Conservation (phyloP, 2,329 filamentous ascomycete species). For the Falciphora oryzae region DNA sequence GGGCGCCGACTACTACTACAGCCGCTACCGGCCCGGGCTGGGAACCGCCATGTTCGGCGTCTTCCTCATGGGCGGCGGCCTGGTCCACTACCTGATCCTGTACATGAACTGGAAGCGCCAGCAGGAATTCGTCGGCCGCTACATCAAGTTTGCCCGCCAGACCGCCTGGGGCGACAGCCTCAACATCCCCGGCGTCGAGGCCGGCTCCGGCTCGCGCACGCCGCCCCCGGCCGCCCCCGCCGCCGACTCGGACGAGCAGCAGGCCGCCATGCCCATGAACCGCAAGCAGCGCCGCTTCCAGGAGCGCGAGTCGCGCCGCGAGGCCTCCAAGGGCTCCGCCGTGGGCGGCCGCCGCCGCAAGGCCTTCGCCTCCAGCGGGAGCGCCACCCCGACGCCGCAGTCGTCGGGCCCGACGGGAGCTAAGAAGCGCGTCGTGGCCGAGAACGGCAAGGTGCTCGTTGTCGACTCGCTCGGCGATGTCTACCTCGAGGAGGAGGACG, state of each 20-base stretch:
- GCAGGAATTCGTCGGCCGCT: conserved; percentile 83
- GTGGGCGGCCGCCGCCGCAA: conserved; percentile 31
- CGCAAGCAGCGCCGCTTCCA: conserved; percentile 82
- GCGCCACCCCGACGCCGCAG: conserved; percentile 48
- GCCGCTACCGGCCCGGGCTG: conserved; percentile 83
- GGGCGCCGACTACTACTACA: conserved; percentile 98
- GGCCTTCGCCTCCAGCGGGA: conserved; percentile 33
- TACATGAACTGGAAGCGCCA: conserved; percentile 86
- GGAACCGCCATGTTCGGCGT: conserved; percentile 77
- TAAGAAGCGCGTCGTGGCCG: conserved; percentile 81
- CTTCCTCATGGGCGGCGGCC: conserved; percentile 78
- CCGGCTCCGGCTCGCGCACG: conserved; percentile 33
- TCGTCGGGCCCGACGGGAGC: conserved; percentile 59
- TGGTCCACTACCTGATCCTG: conserved; percentile 78
- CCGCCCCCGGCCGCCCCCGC: conserved; percentile 37
- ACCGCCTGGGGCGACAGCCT: conserved; percentile 85
- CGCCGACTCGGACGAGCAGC: conserved; percentile 33
- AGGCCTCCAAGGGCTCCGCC: conserved; percentile 49
- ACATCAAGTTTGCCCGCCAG: conserved; percentile 82
- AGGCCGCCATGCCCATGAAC: conserved; percentile 58
- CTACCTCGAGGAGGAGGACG: conserved; percentile 86
- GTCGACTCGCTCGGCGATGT: conserved; percentile 91
- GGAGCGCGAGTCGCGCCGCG: conserved; percentile 75
- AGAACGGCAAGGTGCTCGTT: conserved; percentile 92
- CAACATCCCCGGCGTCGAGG: conserved; percentile 57